Evolutionary conservation across 208 protist species (phyloP), one percentile per base, ranked within the genome.

Genomic region (Vickermania ingenoplastis): DNA sequence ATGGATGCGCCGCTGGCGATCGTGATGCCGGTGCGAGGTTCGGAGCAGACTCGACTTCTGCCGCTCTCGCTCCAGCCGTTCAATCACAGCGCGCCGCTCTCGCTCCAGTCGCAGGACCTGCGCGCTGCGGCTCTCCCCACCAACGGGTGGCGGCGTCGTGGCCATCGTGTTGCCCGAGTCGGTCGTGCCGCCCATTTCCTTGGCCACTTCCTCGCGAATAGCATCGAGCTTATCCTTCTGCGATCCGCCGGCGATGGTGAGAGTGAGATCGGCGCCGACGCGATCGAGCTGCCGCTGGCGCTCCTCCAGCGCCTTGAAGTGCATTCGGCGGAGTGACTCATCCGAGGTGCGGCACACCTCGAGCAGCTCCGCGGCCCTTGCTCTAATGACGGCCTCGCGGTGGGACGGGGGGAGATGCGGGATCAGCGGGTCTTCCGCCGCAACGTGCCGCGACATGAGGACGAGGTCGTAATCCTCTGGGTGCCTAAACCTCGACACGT

Each of bases 21-120:
- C 22, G 3, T 82, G 65, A 57, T 92, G 88, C 48, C 68, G 54
- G 2, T 72, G 25, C 23, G 85, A 92, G 31, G 62, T 62, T 17
- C 68, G 56, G 29, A 86, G 55, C 52, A 89, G 52, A 27, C 55
- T 36, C 31, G 41, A 24, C 17, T 51, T 45, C 53, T 62, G 28
- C 0, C 55, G 54, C 21, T 61, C 61, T 5, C 27, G 22, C 25
- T 61, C 68, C 23, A 62, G 13, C 53, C 63, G 56, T 11, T 30
- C 22, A 14, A 65, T 13, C 28, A 63, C 21, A 1, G 53, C 49
- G 7, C 59, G 56, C 31, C 61, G 61, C 22, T 50, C 26, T 23
- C 45, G 50, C 41, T 26, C 54, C 25, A 57, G 54, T 21, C 50
- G 41, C 0, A 41, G 25, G 13, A 73, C 50, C 2, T 56, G 55